phyloP scores from a whole-genome alignment of 495 filamentous ascomycete species.

The Aspergillus funiculosus region DNA sequence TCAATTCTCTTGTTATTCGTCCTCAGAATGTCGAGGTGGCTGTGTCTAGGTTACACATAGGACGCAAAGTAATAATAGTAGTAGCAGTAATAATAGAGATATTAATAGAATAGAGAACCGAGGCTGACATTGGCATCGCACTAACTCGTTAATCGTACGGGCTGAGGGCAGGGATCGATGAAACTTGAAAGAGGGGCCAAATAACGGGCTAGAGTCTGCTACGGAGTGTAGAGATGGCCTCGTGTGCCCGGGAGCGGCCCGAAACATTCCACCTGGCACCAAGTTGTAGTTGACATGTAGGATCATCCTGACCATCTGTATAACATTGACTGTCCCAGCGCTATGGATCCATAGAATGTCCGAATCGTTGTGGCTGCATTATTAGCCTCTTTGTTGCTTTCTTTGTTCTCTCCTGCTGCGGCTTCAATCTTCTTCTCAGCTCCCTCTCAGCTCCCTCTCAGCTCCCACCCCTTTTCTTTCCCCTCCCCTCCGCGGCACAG shows the following conservation, averaged over 20 bases:
- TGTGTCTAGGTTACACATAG: too few relatives aligned
- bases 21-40: too few relatives aligned
- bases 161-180: neutral
- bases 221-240: too few relatives aligned
- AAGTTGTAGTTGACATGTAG: constrained; percentile 19
- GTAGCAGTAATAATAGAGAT: too few relatives aligned
- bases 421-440: neutral
- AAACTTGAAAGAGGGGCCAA: too few relatives aligned
- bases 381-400: constrained; percentile 16
- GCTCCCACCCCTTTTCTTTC: constrained; percentile 2
- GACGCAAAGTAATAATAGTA: too few relatives aligned
- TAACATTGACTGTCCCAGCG: constrained; percentile 14
- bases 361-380: constrained; percentile 16
- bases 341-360: constrained; percentile 16
- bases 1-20: too few relatives aligned
- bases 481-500: too few relatives aligned
- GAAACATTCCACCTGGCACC: constrained; percentile 21
- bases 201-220: too few relatives aligned
- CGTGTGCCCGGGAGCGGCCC: constrained; percentile 19
- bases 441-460: too few relatives aligned
- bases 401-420: constrained; percentile 1
- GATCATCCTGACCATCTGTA: constrained; percentile 13
- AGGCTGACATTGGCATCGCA: too few relatives aligned
- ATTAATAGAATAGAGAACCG: too few relatives aligned
- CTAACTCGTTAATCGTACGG: neutral